Conservation (phyloP, 495 filamentous ascomycete genomes). For the Podospora australis region DNA sequence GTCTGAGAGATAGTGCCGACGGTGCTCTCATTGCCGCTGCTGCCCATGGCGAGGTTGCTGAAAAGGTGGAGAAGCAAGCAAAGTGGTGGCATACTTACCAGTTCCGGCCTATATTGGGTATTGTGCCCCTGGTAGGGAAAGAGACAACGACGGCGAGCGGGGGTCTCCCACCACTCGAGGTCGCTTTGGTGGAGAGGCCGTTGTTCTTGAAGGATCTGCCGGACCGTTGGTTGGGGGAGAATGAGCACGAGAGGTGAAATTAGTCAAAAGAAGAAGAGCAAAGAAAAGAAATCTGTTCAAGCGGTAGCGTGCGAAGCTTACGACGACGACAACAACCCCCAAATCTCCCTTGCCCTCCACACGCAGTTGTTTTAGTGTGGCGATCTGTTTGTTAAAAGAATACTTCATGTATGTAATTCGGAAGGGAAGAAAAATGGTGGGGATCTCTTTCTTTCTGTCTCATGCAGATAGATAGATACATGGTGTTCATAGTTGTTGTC, state of each 20-base stretch:
- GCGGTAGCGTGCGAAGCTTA: not conserved
- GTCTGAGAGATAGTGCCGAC: slow-evolving; percentile 27
- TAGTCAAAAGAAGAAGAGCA: not conserved
- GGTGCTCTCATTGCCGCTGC: slow-evolving; percentile 11
- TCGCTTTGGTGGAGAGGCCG: slow-evolving; percentile 82
- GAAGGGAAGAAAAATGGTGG: too few relatives aligned
- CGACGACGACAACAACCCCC: not conserved
- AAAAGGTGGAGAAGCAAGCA: slow-evolving; percentile 20
- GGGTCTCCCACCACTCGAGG: too few relatives aligned
- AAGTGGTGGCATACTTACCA: slow-evolving; percentile 79
- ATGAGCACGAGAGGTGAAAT: slow-evolving; percentile 40
- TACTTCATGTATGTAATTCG: too few relatives aligned
- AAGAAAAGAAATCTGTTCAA: slow-evolving; percentile 1
- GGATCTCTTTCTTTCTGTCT: too few relatives aligned
- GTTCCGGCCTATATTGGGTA: slow-evolving; percentile 84
- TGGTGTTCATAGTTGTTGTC: not conserved
- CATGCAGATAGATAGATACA: too few relatives aligned
- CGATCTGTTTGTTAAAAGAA: too few relatives aligned
- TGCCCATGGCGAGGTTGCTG: slow-evolving; percentile 5
- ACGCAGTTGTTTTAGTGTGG: too few relatives aligned
- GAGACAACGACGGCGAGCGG: slow-evolving; percentile 28
- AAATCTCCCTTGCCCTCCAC: too few relatives aligned
- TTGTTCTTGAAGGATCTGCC: slow-evolving; percentile 77
- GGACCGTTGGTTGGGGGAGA: slow-evolving; percentile 61
- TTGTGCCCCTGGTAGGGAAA: slow-evolving; percentile 57